Conservation (phyloP, 2,329 filamentous ascomycete species). For the Aureobasidium leucospermi region DNA sequence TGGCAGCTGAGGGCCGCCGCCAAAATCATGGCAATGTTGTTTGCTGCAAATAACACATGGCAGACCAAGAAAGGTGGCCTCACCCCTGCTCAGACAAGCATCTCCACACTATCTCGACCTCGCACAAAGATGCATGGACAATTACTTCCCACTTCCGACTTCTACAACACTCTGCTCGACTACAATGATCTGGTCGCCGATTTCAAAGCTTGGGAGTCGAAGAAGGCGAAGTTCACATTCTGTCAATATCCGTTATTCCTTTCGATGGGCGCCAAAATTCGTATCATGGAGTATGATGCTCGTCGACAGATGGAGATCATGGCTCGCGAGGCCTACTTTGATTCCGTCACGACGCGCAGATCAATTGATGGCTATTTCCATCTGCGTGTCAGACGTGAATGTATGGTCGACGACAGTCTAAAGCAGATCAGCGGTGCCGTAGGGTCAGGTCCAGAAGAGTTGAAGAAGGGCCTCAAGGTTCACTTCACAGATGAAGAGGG, state of each 20-base stretch:
- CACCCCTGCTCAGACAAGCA: constrained; percentile 13
- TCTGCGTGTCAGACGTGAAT: constrained; percentile 72
- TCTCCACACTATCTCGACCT: constrained; percentile 26
- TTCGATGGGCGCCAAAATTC: constrained; percentile 87
- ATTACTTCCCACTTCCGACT: constrained; percentile 71
- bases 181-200: constrained; percentile 78
- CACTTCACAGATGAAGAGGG: constrained; percentile 85
- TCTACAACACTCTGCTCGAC: constrained; percentile 82
- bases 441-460: constrained; percentile 70
- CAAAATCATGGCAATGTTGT: constrained; percentile 71
- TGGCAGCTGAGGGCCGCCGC: constrained; percentile 84
- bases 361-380: constrained; percentile 64
- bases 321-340: constrained; percentile 83
- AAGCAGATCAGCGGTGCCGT: constrained; percentile 79
- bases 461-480: constrained; percentile 84
- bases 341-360: constrained; percentile 71
- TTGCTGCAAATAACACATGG: constrained; percentile 66
- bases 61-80: constrained; percentile 17
- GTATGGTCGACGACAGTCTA: constrained; percentile 80
- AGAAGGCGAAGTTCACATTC: constrained; percentile 69
- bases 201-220: constrained; percentile 81
- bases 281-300: constrained; percentile 81
- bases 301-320: constrained; percentile 83
- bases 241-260: constrained; percentile 90
- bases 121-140: constrained; percentile 51